These are phyloP conservation scores for Rhododendron griersonianum DNA, from an alignment of 148 eudicot genomes.

Conservation along the genomic window DNA sequence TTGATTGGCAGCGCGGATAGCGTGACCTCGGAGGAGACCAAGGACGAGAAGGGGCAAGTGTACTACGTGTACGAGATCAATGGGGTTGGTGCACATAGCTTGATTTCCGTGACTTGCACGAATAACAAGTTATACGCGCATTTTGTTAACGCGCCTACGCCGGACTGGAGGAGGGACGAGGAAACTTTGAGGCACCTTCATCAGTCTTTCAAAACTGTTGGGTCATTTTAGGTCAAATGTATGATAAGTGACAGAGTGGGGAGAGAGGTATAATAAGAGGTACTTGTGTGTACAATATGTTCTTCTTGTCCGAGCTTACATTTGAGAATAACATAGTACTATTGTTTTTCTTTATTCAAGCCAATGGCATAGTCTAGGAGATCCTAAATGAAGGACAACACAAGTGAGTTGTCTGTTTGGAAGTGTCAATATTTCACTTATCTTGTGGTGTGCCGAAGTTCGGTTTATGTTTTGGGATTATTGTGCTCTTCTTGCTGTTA, in stretches of 20 bases:
- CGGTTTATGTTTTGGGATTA: background rate
- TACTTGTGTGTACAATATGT: background rate
- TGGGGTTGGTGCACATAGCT: constrained; percentile 56
- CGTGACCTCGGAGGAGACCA: constrained; percentile 52
- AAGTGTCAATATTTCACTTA: background rate
- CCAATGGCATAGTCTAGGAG: background rate
- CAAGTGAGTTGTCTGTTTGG: background rate
- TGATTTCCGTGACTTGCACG: constrained; percentile 79
- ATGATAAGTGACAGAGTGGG: background rate
- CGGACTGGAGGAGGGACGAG: constrained; percentile 80
- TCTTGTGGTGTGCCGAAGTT: background rate
- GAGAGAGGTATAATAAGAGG: background rate
- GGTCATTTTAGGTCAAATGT: background rate
- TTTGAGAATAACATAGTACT: background rate
- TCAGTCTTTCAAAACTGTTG: constrained; percentile 69
- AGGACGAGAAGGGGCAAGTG: constrained; percentile 72
- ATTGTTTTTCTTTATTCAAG: background rate
- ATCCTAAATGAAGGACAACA: background rate
- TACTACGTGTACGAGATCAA: constrained; percentile 80
- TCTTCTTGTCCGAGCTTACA: background rate
- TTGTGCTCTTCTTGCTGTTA: background rate
- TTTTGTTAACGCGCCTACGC: constrained; percentile 80
- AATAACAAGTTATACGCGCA: constrained; percentile 85
- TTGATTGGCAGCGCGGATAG: constrained; percentile 57
- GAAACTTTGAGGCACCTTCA: constrained; percentile 74